Evolutionary conservation across 768 basidiomycete genomes (phyloP), one percentile per base, ranked within the genome.

Genomic region (Calocybe cyanea): DNA sequence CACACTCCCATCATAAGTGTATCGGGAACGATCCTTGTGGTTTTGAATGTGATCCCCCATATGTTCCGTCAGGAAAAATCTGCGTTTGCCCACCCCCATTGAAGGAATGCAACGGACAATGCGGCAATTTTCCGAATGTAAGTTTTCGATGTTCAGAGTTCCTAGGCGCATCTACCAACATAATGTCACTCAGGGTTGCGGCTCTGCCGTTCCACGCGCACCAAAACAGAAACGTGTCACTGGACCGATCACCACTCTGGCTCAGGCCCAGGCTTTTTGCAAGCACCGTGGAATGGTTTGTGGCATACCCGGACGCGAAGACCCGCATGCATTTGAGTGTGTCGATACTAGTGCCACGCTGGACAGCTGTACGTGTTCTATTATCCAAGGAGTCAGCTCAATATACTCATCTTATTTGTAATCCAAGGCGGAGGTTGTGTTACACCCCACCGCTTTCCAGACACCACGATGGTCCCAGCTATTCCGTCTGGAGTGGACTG

Each of bases 341-440:
- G 51, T 74, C 43, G 62, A 73, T 47, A 66, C 63, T 24, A 50
- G 48, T 2, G 52, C 44, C 20, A 53, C 64, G 10, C 61, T 62
- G n/a, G 67, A 71, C 37, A 71, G 69, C 46, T 72, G 71, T 72
- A 58, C 7, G 72, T 63, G 24, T 7, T 6, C 30, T n/a, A n/a
- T n/a, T n/a, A n/a, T n/a, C n/a, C n/a, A n/a, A n/a, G n/a, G n/a
- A n/a, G n/a, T n/a, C n/a, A n/a, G n/a, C n/a, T n/a, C n/a, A n/a
- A n/a, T n/a, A n/a, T n/a, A n/a, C n/a, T n/a, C n/a, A n/a, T n/a
- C n/a, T n/a, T n/a, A n/a, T n/a, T n/a, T n/a, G n/a, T n/a, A 30
- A n/a, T 13, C 14, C 36, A 37, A 72, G 71, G 71, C 43, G 72
- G 72, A 36, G 72, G 71, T n/a, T 73, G 72, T 40, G 49, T 66